These are phyloP conservation scores for Yarrowia sp. DNA, from an alignment of 805 yeast species.

Conservation along the genomic window DNA sequence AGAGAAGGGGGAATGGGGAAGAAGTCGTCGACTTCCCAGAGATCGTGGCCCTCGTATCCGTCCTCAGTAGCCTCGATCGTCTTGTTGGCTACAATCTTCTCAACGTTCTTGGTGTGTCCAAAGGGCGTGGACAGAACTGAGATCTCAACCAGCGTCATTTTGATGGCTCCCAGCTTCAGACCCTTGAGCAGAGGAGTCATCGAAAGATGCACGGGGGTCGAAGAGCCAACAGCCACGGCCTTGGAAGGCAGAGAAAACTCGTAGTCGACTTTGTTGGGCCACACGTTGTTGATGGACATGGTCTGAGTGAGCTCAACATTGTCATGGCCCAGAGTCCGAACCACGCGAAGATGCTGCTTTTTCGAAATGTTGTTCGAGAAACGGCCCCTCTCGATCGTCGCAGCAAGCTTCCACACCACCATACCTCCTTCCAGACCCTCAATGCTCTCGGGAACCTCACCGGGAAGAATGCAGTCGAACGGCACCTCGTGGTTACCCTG, in stretches of 20 bases:
- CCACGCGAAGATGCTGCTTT: conserved; percentile 71
- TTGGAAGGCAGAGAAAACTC: conserved; percentile 80
- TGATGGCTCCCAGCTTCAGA: conserved; percentile 69
- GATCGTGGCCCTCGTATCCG: conserved; percentile 46
- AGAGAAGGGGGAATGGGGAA: conserved; percentile 71
- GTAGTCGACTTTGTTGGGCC: conserved; percentile 94
- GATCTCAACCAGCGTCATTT: conserved; percentile 65
- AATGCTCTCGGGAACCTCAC: conserved; percentile 78
- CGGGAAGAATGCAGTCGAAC: conserved; percentile 80
- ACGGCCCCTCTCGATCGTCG: conserved; percentile 79
- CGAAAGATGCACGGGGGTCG: conserved; percentile 63
- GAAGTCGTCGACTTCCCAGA: conserved; percentile 69
- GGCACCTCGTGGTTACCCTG: conserved; percentile 87
- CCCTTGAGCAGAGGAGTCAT: conserved; percentile 83
- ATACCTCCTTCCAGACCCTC: conserved; percentile 66
- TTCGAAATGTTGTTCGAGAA: conserved; percentile 63
- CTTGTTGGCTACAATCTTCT: conserved; percentile 50
- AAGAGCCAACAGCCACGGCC: conserved; percentile 87
- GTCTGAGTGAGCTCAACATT: conserved; percentile 86
- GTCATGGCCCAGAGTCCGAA: conserved; percentile 85
- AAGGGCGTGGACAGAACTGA: conserved; percentile 56
- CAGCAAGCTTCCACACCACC: conserved; percentile 68
- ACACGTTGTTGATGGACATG: conserved; percentile 87
- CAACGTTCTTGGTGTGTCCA: conserved; percentile 51
- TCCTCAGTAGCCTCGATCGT: conserved; percentile 47